Evolutionary conservation across 164 flowering plant genomes (phyloP), one percentile per base, ranked within the genome.

Genomic region (Echeveria elegans): DNA sequence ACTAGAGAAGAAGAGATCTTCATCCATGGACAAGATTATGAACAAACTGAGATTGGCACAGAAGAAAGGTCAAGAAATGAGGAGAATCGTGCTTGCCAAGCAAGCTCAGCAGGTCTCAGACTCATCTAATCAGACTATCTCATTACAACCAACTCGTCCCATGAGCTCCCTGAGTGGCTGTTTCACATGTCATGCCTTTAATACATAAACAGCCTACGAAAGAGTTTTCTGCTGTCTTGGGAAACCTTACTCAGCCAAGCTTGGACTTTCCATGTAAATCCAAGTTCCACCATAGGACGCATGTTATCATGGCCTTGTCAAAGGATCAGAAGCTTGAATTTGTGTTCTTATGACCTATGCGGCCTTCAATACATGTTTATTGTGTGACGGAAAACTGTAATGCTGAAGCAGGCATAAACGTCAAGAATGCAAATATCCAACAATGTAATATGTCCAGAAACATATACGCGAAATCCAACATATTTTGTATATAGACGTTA

Each of bases 11-110:
- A 88, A 85, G 81, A 84, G 99, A 72, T 83, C 96, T 38, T 87
- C 96, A 34, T 86, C 97, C 8, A 88, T 90, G 92, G 91, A 95
- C 77, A 95, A 84, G 78, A 95, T 95, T 41, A 83, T 92, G 92
- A 85, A 80, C 45, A 95, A 92, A 79, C 80, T 95, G 72, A 82
- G 82, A 80, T 78, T 83, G 23, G 96, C 97, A 45, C 96, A 95
- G 73, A 86, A 79, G 82, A 90, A 76, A 73, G 99, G 97, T 29
- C 94, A 88, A 72, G 87, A 83, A 68, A 90, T 95, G 99, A 90
- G 99, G 76, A 85, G 76, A 72, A 81, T 83, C 0, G 77, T 79
- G 34, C 52, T 81, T 62, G 78, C 81, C 69, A 80, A 73, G 71
- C 83, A 82, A 69, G 69, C 81, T 24, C 77, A 74, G 65, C 85